Evolutionary conservation across 164 flowering plant genomes (phyloP), one percentile per base, ranked within the genome.

Genomic region (Dillenia suffruticosa): DNA sequence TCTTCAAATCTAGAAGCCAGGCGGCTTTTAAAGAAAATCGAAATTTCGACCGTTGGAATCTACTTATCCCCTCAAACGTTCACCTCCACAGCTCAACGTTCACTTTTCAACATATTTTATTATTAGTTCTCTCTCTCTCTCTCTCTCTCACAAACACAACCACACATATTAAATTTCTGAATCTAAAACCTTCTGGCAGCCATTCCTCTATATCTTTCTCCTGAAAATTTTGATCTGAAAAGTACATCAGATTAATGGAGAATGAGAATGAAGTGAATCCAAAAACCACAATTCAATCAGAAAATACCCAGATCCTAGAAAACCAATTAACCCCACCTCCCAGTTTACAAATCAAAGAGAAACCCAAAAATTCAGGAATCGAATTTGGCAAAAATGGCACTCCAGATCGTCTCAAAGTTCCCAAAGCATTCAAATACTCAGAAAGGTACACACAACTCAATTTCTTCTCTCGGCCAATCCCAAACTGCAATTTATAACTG

Each of bases 351-450:
- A 40, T 16, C 10, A 62, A 50, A 19, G 44, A 46, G 47, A 61
- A 61, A 44, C 5, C 68, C 14, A 65, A 46, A 12, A 62, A 45
- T 59, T 68, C 81, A 0, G 56, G 44, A 56, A 72, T 57, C 1
- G 78, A 68, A n/a, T 40, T 61, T 22, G 67, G 61, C 12, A 81
- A 81, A 53, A 54, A 58, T 22, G 32, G 46, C 54, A 70, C 77
- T 14, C 93, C 87, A 0, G 83, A 79, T 62, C 76, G 76, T 6
- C 86, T 85, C 13, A 75, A 69, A 65, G 82, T 84, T 44, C 89
- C 90, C 16, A 79, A 76, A 65, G 77, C 90, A 44, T 82, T 88
- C 64, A 82, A 78, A 50, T 77, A 70, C 69, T 76, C 83, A 0
- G 94, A 88, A 72, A 88, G 87, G 86, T 78, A 61, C 32, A 5